Base-by-base conservation (phyloP, 78 protist genomes). In the Polysphondylium violaceum region DNA sequence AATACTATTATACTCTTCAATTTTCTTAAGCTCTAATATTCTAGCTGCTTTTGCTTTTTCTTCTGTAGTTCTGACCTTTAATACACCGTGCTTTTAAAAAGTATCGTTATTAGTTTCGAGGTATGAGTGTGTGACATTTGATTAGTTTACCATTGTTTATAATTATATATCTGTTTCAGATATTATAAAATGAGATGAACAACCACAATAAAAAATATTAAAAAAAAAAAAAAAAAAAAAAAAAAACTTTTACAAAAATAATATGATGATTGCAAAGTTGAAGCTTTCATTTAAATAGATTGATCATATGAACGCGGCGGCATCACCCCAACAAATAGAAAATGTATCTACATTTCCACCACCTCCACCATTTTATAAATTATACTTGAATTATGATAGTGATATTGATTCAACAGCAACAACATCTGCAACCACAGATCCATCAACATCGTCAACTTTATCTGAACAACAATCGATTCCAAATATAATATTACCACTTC, bases 301-400 rank as follows among this genome's bases (percentile, higher is more conserved):
- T 47, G 53, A 47, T 47, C 11, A 47, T 47, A 47, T 47, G 7
- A 47, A 47, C 7, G n/a, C n/a, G n/a, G n/a, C 11, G 11, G 7
- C 36, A 12, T 38, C 76, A 19, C 64, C 59, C 12, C 78, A 72
- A 44, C 76, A 64, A 23, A 27, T 36, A 55, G 91, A 83, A 23
- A 83, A 83, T 83, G 68, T 83, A 2, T 83, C 91, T 29, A 51
- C 91, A 58, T 83, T 71, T 35, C 91, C 91, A 14, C 79, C 79
- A 0, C 91, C 91, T 31, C 91, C 91, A n/a, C 91, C 78, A 40
- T 83, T 83, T 27, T 83, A 83, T 59, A 83, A 83, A 69, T 59
- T 83, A 69, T 83, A 83, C 44, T 38, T 83, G 44, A 67, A 83
- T 59, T 83, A 83, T 83, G 35, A 55, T 21, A 50, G 27, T 33